Evolutionary conservation across 768 basidiomycete genomes (phyloP).

Genomic region (Plicaturopsis crispa): DNA sequence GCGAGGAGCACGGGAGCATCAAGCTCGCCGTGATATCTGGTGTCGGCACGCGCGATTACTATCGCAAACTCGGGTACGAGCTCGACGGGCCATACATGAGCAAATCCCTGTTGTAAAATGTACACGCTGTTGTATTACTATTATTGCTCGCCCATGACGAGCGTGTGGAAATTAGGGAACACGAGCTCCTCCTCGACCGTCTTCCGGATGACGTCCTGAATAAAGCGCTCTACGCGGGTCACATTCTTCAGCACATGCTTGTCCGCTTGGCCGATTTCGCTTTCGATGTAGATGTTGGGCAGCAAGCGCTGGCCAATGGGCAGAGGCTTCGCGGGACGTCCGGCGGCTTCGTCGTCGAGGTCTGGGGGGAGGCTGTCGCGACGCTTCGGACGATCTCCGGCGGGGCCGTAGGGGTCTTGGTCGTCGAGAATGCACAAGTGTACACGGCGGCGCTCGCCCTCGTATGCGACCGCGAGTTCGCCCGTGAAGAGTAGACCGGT

Average conservation of each 20-base stretch:
- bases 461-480: constrained; percentile 87
- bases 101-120: constrained; percentile 52
- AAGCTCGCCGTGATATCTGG: constrained; percentile 98
- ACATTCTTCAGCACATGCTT: constrained; percentile 96
- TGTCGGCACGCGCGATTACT: constrained; percentile 96
- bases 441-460: constrained; percentile 71
- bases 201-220: constrained; percentile 91
- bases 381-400: constrained; percentile 26
- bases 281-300: constrained; percentile 86
- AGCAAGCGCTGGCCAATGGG: constrained; percentile 80
- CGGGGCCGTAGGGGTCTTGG: constrained; percentile 76
- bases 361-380: constrained; percentile 50
- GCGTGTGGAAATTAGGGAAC: constrained; percentile 92
- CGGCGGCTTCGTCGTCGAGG: constrained; percentile 47
- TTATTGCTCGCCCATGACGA: constrained; percentile 39
- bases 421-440: constrained; percentile 90
- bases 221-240: constrained; percentile 89
- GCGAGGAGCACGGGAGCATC: constrained; percentile 92
- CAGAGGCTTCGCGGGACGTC: constrained; percentile 53
- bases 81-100: constrained; percentile 98
- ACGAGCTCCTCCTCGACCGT: constrained; percentile 94
- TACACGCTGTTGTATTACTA: constrained; percentile 1
- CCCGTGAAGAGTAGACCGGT: constrained; percentile 83
- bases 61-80: constrained; percentile 88
- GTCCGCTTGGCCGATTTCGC: constrained; percentile 92